Conservation (phyloP, 805 yeast species). For the Kodamaea nitidulidarum region DNA sequence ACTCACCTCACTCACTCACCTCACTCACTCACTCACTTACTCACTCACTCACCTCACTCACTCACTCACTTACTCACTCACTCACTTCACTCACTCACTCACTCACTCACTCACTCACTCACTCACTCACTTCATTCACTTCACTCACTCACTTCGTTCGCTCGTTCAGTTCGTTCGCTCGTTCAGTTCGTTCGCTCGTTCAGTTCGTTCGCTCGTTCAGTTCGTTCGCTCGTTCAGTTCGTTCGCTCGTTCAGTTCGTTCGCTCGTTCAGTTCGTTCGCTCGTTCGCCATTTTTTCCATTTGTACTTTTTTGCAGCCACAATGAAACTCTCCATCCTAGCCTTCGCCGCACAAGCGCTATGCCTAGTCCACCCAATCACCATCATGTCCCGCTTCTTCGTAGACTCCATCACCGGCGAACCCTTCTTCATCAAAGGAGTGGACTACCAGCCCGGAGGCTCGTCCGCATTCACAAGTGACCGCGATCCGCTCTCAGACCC, state of each 20-base stretch:
- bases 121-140: not conserved
- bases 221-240: no score
- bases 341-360: not conserved
- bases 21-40: no score
- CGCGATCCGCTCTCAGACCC: slow-evolving; percentile 78
- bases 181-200: no score
- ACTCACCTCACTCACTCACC: no score
- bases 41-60: no score
- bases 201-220: no score
- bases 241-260: no score
- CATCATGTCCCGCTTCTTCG: slow-evolving; percentile 66
- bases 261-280: not conserved
- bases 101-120: no score
- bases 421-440: slow-evolving; percentile 86
- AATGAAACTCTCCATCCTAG: not conserved
- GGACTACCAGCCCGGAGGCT: slow-evolving; percentile 96
- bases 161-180: no score
- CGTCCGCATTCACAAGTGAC: slow-evolving; percentile 58
- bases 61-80: no score
- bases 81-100: no score
- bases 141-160: no score
- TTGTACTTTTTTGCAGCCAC: slow-evolving; percentile 2
- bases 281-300: not conserved
- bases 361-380: slow-evolving; percentile 58
- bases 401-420: slow-evolving; percentile 67